phyloP scores from a whole-genome alignment of 1,284 basidiomycete genomes.

The Taiwanofungus camphoratus region DNA sequence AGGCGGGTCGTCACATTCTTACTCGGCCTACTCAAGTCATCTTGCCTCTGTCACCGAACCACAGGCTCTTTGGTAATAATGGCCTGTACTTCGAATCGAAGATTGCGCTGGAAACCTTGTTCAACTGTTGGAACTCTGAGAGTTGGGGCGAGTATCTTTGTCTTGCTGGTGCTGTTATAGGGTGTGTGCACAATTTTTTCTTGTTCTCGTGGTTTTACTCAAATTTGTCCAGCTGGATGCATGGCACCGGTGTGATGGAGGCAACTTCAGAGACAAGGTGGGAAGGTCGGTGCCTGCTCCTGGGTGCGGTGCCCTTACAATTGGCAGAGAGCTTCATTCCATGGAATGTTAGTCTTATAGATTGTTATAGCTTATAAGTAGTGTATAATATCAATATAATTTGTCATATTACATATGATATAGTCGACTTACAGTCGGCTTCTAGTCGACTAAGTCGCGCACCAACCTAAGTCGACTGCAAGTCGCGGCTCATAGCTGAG shows the following conservation, averaged over 20 bases:
- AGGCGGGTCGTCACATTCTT: constrained; percentile 92
- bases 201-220: constrained; percentile 14
- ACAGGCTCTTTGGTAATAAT: constrained; percentile 96
- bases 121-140: constrained; percentile 97
- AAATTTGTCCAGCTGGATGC: constrained; percentile 81
- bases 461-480: too few relatives aligned
- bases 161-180: constrained; percentile 96
- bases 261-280: too few relatives aligned
- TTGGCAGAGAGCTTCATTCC: too few relatives aligned
- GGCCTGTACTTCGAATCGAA: constrained; percentile 98
- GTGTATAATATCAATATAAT: too few relatives aligned
- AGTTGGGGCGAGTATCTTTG: constrained; percentile 99
- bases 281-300: too few relatives aligned
- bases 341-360: too few relatives aligned
- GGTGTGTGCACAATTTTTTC: constrained; percentile 43
- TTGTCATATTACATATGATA: too few relatives aligned
- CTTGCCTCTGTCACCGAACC: constrained; percentile 95
- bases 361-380: too few relatives aligned
- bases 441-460: too few relatives aligned
- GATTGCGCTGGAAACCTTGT: constrained; percentile 95
- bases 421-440: too few relatives aligned
- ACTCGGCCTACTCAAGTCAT: constrained; percentile 98
- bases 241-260: constrained; percentile 97
- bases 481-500: too few relatives aligned
- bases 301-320: too few relatives aligned